Evolutionary conservation across 768 basidiomycete species (phyloP).

Genomic region (Suillus weaverae): DNA sequence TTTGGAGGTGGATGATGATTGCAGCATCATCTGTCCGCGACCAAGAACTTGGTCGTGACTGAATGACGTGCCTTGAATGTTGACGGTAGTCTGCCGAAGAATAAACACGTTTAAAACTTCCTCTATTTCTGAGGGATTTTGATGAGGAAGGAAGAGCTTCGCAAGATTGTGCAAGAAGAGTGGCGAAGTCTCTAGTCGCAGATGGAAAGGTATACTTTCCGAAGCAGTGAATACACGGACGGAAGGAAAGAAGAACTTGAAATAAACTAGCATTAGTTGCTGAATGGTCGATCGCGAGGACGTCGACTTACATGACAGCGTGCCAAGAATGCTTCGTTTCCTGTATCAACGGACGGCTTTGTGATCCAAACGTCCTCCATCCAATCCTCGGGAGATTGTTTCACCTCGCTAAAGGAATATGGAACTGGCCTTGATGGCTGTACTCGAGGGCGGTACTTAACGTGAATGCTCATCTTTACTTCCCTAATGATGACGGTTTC

Average conservation of each 20-base stretch:
- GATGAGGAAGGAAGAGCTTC: conserved; percentile 7
- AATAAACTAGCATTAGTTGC: neutral
- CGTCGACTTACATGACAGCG: conserved; percentile 30
- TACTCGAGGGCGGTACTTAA: conserved; percentile 29
- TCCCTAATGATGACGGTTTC: conserved; percentile 18
- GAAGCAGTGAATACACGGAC: conserved; percentile 55
- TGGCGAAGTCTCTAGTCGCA: conserved; percentile 55
- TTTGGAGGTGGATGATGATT: conserved; percentile 36
- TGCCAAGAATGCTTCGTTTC: conserved; percentile 17
- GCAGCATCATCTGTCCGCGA: conserved; percentile 45
- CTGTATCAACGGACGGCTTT: conserved; percentile 10
- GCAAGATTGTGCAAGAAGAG: conserved; percentile 32
- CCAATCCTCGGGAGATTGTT: conserved; percentile 33
- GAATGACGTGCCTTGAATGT: conserved; percentile 23
- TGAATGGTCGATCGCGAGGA: too few relatives aligned
- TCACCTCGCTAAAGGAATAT: conserved; percentile 24
- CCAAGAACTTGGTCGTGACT: conserved; percentile 40
- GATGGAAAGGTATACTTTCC: conserved; percentile 64
- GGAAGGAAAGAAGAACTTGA: conserved; percentile 61
- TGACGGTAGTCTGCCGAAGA: conserved; percentile 51
- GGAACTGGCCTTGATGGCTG: conserved; percentile 33
- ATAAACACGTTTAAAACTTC: conserved; percentile 50
- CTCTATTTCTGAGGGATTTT: conserved; percentile 14
- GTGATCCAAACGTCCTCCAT: conserved; percentile 34
- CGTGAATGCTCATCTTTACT: conserved; percentile 20